These are phyloP conservation scores for Mucor mucedo DNA, from an alignment of 371 early-diverging fungal genomes.

Conservation along the genomic window DNA sequence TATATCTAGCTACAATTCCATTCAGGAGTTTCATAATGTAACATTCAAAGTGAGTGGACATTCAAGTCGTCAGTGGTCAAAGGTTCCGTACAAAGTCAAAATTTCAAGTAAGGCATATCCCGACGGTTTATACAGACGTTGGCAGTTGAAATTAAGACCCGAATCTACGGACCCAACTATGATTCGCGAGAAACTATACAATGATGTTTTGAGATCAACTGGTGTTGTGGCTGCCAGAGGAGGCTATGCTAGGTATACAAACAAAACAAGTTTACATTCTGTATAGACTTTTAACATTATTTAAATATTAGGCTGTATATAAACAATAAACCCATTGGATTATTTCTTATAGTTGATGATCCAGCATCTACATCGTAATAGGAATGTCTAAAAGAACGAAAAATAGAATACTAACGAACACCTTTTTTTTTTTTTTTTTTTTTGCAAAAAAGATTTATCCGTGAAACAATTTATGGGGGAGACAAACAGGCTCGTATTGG, in stretches of 20 bases:
- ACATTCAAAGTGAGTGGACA: conserved; percentile 7
- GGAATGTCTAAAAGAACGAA: background rate
- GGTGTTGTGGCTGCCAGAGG: conserved; percentile 1
- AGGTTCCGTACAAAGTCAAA: conserved; percentile 1
- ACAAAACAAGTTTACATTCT: no score
- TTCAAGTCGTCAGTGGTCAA: conserved; percentile 1
- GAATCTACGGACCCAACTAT: conserved; percentile 2
- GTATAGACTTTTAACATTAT: background rate
- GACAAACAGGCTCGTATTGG: background rate
- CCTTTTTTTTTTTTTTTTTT: background rate
- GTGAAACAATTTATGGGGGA: background rate
- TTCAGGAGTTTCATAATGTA: conserved; percentile 2
- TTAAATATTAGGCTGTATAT: background rate
- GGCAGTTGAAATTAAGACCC: background rate
- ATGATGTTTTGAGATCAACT: background rate
- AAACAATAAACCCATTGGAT: conserved; percentile 2
- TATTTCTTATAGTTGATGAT: background rate
- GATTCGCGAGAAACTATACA: background rate
- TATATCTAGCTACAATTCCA: conserved; percentile 1
- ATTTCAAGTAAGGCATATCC: background rate
- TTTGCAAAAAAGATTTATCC: background rate
- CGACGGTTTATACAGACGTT: background rate
- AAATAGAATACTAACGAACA: background rate
- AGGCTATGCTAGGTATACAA: background rate
- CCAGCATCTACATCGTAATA: background rate